Base-by-base conservation (phyloP, 2,329 filamentous ascomycete species). In the Sporothrix brasiliensis region DNA sequence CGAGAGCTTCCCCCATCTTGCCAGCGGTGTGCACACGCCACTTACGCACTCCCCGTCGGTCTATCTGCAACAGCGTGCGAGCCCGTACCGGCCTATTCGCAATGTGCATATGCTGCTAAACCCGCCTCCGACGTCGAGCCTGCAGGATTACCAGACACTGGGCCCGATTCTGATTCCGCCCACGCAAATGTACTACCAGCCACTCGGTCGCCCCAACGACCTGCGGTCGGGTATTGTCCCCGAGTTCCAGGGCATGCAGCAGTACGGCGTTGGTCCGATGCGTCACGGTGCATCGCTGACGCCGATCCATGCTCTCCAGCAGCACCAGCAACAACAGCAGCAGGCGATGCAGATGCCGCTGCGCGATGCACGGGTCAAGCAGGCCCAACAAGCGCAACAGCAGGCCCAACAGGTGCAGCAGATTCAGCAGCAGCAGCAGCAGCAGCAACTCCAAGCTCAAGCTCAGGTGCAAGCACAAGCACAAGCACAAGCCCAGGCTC, bases 71-170 rank as follows among this genome's bases (percentile, higher is more conserved):
- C 92, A 97, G 78, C 88, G 95, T 70, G 90, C 92, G 73, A 98
- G 94, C 69, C 95, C 95, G 3, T 98, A 98, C 80, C 92, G 93
- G 73, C 94, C 94, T 1, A 91, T 97, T 52, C 91, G 94, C 68
- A 88, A 92, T 72, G 92, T 97, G 71, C 93, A 95, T 75, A 97
- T 93, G 0, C 86, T 98, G n/a, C 84, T 97, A 41, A 93, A 95
- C 71, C 94, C 94, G 44, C 92, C 93, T 7, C 92, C 93, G 0
- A 91, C 92, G 30, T 86, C 89, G 10, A 92, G 92, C 9, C 86
- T 96, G 73, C 90, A 94, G 73, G 87, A 91, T 75, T 91, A 93
- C 77, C 85, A 91, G 74, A 83, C 92, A 6, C 76, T 80, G 11
- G 76, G 73, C 1, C 70, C 74, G 30, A 75, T 77, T 67, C 69